Percentiles rank a stretch among this genome's conserved stretches.
phyloP scores from a whole-genome alignment of 441 rosid species.

The Croton laevigatus region DNA sequence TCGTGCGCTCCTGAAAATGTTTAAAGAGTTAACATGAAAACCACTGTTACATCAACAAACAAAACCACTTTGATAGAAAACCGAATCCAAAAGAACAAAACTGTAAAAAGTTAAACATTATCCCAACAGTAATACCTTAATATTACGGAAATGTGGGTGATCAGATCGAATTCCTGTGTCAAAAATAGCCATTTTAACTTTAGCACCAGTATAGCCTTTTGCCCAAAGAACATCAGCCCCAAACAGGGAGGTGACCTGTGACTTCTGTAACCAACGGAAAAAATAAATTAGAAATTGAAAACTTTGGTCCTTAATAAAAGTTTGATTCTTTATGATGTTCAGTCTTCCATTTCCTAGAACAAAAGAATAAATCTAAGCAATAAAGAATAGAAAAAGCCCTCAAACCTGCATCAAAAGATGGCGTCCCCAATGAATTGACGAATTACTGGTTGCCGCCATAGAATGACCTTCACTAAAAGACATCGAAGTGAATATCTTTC shows the following conservation, averaged over 20 bases:
- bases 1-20: slow-evolving; percentile 85
- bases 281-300: background rate
- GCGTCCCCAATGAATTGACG: slow-evolving; percentile 75
- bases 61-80: background rate
- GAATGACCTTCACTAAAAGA: slow-evolving; percentile 53
- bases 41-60: slow-evolving; percentile 7
- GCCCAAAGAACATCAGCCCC: slow-evolving; percentile 93
- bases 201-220: slow-evolving; percentile 86
- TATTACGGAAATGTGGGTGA: slow-evolving; percentile 97
- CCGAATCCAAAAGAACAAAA: background rate
- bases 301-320: background rate
- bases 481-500: slow-evolving; percentile 86
- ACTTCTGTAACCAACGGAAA: slow-evolving; percentile 47
- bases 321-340: background rate
- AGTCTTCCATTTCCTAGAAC: background rate
- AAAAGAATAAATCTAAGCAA: background rate
- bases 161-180: slow-evolving; percentile 95
- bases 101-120: background rate
- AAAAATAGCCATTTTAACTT: slow-evolving; percentile 98
- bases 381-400: background rate
- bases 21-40: slow-evolving; percentile 28
- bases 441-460: slow-evolving; percentile 45
- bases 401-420: slow-evolving; percentile 69
- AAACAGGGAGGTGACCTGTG: slow-evolving; percentile 92
- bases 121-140: slow-evolving; percentile 53